A percentile compares a stretch with the other conserved stretches of the same genome.
These are phyloP conservation scores for Xylaria sp. DNA, from an alignment of 2,329 filamentous ascomycete species.

Conservation along the genomic window DNA sequence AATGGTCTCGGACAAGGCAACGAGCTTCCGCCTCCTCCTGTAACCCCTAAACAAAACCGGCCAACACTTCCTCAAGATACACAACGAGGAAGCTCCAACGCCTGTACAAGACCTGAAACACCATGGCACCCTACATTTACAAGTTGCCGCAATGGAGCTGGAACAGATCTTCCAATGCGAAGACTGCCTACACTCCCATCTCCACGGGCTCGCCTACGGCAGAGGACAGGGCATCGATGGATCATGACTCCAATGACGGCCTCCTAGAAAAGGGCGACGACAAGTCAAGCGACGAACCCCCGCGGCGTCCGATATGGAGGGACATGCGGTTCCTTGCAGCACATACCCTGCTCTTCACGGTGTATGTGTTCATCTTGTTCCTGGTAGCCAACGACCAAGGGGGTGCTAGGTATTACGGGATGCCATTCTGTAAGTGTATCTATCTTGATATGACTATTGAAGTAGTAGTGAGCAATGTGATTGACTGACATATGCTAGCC, in stretches of 20 bases:
- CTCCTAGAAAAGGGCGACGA: background rate
- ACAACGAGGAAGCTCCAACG: too few species aligned
- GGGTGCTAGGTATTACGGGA: background rate
- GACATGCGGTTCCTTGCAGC: background rate
- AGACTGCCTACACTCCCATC: background rate
- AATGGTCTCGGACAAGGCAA: background rate
- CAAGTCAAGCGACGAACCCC: background rate
- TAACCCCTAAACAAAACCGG: background rate
- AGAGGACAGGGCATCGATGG: background rate
- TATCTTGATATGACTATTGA: background rate
- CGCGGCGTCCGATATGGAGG: background rate
- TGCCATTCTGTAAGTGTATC: background rate
- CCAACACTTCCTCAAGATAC: background rate
- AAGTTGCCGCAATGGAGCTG: background rate
- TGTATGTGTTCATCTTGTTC: background rate
- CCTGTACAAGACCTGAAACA: background rate
- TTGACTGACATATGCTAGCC: background rate
- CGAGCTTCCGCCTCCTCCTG: background rate
- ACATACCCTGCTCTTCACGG: background rate
- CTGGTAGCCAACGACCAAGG: background rate
- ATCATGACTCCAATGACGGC: background rate
- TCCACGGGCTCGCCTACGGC: background rate
- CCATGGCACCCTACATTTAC: background rate
- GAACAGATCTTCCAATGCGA: background rate
- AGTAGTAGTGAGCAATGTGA: background rate